Conservation (phyloP, 2,329 filamentous ascomycete species). For the Epichloe typhina region DNA sequence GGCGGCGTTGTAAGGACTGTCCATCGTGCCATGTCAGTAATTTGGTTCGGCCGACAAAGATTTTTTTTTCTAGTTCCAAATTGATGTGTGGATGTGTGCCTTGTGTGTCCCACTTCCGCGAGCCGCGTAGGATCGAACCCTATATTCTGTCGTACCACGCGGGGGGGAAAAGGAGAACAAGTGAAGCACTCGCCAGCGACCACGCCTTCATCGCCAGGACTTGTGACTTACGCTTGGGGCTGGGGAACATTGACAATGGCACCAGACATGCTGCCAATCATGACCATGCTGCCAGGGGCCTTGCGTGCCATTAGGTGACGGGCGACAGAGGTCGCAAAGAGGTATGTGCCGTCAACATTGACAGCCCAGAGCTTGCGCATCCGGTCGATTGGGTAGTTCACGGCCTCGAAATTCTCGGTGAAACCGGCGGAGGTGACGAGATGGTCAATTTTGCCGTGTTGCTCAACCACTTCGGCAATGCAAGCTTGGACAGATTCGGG, state of each 20-base stretch:
- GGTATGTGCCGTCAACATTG: slow-evolving; percentile 84
- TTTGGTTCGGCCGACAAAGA: neutral
- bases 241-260: slow-evolving; percentile 86
- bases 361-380: slow-evolving; percentile 90
- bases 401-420: slow-evolving; percentile 88
- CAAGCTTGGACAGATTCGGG: slow-evolving; percentile 64
- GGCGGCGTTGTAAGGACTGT: slow-evolving; percentile 72
- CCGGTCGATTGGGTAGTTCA: slow-evolving; percentile 79
- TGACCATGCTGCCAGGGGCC: slow-evolving; percentile 70
- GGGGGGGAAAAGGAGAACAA: no score
- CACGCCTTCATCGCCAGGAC: no score
- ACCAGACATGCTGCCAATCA: slow-evolving; percentile 93
- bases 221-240: slow-evolving; percentile 55
- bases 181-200: no score
- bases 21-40: slow-evolving; percentile 3
- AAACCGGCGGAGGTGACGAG: slow-evolving; percentile 95
- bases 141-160: no score
- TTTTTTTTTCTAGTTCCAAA: no score
- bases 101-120: no score
- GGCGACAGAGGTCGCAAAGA: slow-evolving; percentile 74
- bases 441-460: slow-evolving; percentile 74
- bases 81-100: no score
- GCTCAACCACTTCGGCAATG: slow-evolving; percentile 43
- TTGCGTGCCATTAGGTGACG: slow-evolving; percentile 80
- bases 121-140: no score